Base-by-base conservation (phyloP, 257 asterid genomes). In the Pogostemon cablin region DNA sequence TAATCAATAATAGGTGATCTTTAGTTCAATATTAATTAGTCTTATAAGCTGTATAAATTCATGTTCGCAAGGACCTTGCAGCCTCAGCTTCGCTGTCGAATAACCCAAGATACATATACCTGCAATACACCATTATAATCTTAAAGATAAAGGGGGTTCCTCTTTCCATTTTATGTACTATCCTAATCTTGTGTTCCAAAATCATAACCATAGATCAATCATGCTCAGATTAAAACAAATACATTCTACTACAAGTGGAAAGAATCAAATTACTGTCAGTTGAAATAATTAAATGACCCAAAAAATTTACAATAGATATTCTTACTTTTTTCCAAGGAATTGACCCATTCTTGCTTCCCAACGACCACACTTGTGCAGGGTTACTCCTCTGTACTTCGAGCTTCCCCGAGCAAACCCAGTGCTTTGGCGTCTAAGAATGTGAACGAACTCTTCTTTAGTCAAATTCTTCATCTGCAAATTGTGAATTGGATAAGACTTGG, bases 281-380 rank as follows among this genome's bases (percentile, higher is more conserved):
- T 32, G 35, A 20, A 78, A 67, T 43, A 61, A 62, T 32, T 6
- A 72, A 59, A 42, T 25, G 71, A 72, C 37, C 55, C 43, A 47
- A 49, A 9, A 54, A 66, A 34, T 60, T 2, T 52, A 61, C 56
- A 3, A 60, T 60, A 9, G 1, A 3, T 17, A 12, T 20, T 67
- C 90, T 40, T 82, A 90, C 97, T 86, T 90, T 77, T 88, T 88
- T 48, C 88, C 96, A 37, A 81, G 86, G 76, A 83, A 81, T 55
- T 88, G 96, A 40, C 88, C 88, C 93, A 86, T 85, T 62, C 88
- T 73, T 48, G 95, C 90, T 62, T 90, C 96, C 95, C 95, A 84
- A 38, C 81, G 87, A 37, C 88, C 93, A 61, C 85, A 83, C 74
- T 86, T 86, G 80, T 82, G 91, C 74, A 82, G 83, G 15, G 90